Evolutionary conservation across 768 basidiomycete species (phyloP).

Genomic region (Rhodosporidiobolus odoratus): DNA sequence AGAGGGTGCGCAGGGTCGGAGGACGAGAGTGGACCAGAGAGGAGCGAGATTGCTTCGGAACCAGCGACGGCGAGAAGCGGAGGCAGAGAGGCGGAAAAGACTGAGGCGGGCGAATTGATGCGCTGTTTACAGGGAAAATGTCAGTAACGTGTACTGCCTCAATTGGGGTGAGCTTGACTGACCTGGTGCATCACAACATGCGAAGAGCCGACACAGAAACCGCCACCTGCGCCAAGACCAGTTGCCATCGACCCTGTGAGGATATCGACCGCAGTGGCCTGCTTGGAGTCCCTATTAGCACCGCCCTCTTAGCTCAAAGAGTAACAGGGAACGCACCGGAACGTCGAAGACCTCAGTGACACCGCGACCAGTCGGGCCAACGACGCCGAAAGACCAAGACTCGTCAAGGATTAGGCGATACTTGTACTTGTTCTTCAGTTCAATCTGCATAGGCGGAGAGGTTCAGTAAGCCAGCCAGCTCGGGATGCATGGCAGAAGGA

Average conservation of each 20-base stretch:
- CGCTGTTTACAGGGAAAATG: slow-evolving; percentile 53
- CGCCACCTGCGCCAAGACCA: slow-evolving; percentile 75
- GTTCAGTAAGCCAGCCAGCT: background rate
- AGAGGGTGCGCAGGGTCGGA: slow-evolving; percentile 51
- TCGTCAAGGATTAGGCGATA: slow-evolving; percentile 93
- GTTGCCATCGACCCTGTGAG: slow-evolving; percentile 84
- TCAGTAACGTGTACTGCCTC: background rate
- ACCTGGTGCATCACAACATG: slow-evolving; percentile 85
- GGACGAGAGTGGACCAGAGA: slow-evolving; percentile 62
- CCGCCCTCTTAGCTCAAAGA: no score
- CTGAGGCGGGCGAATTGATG: slow-evolving; percentile 90
- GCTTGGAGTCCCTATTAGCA: background rate
- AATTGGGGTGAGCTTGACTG: slow-evolving; percentile 18
- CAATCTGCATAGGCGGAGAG: slow-evolving; percentile 58
- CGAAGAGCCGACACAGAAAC: slow-evolving; percentile 86
- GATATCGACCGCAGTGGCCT: slow-evolving; percentile 90
- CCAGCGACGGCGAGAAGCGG: slow-evolving; percentile 79
- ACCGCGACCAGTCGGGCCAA: slow-evolving; percentile 89
- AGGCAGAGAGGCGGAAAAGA: slow-evolving; percentile 93
- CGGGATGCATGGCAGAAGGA: background rate
- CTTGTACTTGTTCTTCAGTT: slow-evolving; percentile 91
- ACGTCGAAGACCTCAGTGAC: slow-evolving; percentile 92
- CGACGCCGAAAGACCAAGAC: slow-evolving; percentile 82
- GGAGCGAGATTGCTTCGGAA: slow-evolving; percentile 74
- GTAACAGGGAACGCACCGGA: slow-evolving; percentile 56